Evolutionary conservation across 2,329 filamentous ascomycete species (phyloP).

Genomic region (Colletotrichum simmondsii): DNA sequence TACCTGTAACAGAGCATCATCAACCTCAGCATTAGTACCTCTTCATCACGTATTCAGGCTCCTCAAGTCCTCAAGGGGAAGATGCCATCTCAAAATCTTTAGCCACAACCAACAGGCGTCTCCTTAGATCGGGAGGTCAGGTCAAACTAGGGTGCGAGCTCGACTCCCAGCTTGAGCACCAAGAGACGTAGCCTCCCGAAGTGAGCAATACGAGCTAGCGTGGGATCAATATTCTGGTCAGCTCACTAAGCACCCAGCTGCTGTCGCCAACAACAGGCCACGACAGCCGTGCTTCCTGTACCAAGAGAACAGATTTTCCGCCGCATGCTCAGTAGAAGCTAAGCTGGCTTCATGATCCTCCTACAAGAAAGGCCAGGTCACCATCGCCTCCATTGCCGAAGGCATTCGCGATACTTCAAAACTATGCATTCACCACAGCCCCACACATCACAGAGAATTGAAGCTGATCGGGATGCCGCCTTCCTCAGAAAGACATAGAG

Average conservation of each 20-base stretch:
- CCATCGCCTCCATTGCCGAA: background rate
- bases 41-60: background rate
- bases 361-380: background rate
- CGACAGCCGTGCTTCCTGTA: background rate
- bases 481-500: background rate
- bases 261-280: background rate
- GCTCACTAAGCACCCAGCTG: background rate
- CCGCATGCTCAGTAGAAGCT: background rate
- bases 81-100: background rate
- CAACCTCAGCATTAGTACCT: background rate
- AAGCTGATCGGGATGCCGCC: background rate
- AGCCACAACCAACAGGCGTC: background rate
- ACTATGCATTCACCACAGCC: background rate
- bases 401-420: background rate
- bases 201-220: background rate
- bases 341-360: background rate
- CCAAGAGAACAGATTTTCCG: background rate
- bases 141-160: too few species aligned
- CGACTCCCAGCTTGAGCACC: too few species aligned
- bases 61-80: background rate
- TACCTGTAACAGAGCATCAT: background rate
- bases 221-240: background rate
- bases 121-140: too few species aligned
- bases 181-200: too few species aligned
- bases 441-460: background rate